Conservation (phyloP, 75 land plant genomes). For the Isoetes taiwanensis region DNA sequence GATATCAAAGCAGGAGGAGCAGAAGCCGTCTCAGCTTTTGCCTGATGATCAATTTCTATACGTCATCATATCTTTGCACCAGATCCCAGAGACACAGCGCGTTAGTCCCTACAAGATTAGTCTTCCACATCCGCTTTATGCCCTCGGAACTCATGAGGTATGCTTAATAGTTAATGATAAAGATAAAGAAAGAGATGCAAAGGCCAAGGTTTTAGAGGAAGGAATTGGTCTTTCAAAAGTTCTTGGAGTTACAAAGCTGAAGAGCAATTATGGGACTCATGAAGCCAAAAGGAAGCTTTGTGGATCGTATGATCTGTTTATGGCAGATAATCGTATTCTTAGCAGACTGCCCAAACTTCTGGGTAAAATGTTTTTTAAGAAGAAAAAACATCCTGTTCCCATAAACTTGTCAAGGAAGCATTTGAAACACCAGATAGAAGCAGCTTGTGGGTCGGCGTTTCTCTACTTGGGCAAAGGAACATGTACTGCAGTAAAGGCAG, state of each 20-base stretch:
- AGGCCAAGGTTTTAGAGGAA: conserved; percentile 27
- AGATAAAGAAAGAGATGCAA: conserved; percentile 16
- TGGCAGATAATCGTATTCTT: conserved; percentile 46
- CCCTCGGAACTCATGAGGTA: conserved; percentile 23
- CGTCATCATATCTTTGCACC: conserved; percentile 43
- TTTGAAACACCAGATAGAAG: conserved; percentile 52
- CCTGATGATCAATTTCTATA: conserved; percentile 51
- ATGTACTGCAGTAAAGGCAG: conserved; percentile 51
- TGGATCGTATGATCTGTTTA: conserved; percentile 58
- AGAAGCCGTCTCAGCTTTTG: conserved; percentile 38
- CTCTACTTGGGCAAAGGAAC: conserved; percentile 51
- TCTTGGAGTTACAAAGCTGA: conserved; percentile 46
- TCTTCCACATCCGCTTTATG: conserved; percentile 50
- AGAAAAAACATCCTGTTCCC: conserved; percentile 68
- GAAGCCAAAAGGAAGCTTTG: conserved; percentile 72
- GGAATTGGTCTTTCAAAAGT: conserved; percentile 45
- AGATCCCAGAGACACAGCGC: conserved; percentile 28
- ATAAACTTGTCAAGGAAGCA: conserved; percentile 39
- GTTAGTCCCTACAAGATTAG: conserved; percentile 41
- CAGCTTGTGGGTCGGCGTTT: conserved; percentile 34
- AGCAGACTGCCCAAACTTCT: conserved; percentile 41
- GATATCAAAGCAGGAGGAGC: conserved; percentile 7
- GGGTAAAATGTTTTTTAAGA: conserved; percentile 63
- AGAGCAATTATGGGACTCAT: conserved; percentile 35
- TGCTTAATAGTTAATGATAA: conserved; percentile 61